These are phyloP conservation scores for Mycena chlorophos DNA, from an alignment of 768 basidiomycete species.

Conservation along the genomic window DNA sequence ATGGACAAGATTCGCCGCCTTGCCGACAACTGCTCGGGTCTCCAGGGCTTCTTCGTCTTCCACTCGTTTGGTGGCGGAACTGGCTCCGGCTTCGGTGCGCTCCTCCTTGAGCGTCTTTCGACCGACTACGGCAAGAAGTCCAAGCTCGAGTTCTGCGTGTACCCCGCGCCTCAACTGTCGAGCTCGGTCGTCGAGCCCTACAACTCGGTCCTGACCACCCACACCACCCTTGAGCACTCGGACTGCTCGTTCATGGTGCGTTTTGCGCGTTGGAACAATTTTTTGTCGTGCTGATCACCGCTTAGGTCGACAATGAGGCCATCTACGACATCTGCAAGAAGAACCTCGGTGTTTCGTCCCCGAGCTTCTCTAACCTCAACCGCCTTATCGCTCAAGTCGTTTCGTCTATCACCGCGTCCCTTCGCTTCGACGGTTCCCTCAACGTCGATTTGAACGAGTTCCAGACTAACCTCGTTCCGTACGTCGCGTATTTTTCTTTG, in stretches of 20 bases:
- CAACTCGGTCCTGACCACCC: slow-evolving; percentile 95
- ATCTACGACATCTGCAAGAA: slow-evolving; percentile 99
- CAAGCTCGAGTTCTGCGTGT: slow-evolving; percentile 97
- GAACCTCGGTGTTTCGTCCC: slow-evolving; percentile 79
- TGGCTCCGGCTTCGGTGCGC: slow-evolving; percentile 96
- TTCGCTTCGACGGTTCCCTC: slow-evolving; percentile 95
- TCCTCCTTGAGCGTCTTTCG: slow-evolving; percentile 92
- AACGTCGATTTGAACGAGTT: slow-evolving; percentile 98
- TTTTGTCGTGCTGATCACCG: slow-evolving; percentile 1
- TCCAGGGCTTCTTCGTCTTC: slow-evolving; percentile 99
- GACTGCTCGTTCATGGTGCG: slow-evolving; percentile 98
- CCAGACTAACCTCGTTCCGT: slow-evolving; percentile 98
- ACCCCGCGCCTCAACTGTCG: slow-evolving; percentile 89
- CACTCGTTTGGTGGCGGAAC: slow-evolving; percentile 99
- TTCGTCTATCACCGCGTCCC: slow-evolving; percentile 94
- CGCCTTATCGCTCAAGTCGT: slow-evolving; percentile 98
- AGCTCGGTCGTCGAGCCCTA: slow-evolving; percentile 98
- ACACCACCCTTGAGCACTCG: slow-evolving; percentile 97
- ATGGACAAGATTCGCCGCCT: slow-evolving; percentile 95
- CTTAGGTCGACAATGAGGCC: slow-evolving; percentile 81
- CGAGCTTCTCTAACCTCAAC: slow-evolving; percentile 92
- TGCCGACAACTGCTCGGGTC: slow-evolving; percentile 93
- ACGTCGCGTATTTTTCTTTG: slow-evolving; percentile 45
- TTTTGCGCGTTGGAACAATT: slow-evolving; percentile 3
- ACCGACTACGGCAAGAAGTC: slow-evolving; percentile 99